Evolutionary conservation across 2,329 filamentous ascomycete species (phyloP).

Genomic region (Aureobasidium sp.): DNA sequence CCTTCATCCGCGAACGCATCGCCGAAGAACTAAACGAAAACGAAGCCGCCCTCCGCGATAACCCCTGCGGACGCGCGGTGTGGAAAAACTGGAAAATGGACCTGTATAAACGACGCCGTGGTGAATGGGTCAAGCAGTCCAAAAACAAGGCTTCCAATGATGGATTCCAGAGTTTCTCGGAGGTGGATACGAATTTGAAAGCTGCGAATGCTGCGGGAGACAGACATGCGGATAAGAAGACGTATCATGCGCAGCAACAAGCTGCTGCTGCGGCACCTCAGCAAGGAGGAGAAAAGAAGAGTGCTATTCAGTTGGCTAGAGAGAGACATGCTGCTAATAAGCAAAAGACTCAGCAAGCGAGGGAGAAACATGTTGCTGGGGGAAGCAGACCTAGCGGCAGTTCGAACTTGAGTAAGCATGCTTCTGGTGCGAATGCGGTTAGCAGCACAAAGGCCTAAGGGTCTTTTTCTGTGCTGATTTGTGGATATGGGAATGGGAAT

Average conservation of each 20-base stretch:
- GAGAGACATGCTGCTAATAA: slow-evolving; percentile 46
- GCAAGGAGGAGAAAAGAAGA: slow-evolving; percentile 29
- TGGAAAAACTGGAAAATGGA: slow-evolving; percentile 72
- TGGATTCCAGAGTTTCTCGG: slow-evolving; percentile 42
- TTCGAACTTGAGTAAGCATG: slow-evolving; percentile 1
- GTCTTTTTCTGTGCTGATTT: no score
- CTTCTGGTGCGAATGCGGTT: slow-evolving; percentile 3
- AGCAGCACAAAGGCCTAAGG: neutral
- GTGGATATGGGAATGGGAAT: no score
- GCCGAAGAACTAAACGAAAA: slow-evolving; percentile 53
- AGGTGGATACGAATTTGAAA: slow-evolving; percentile 28
- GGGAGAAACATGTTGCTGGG: neutral
- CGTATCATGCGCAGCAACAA: neutral
- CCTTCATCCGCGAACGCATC: slow-evolving; percentile 59
- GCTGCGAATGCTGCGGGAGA: neutral
- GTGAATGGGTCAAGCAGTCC: slow-evolving; percentile 56
- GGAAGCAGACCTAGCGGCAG: neutral
- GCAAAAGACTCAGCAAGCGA: slow-evolving; percentile 23
- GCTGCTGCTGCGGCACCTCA: neutral
- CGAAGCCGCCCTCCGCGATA: slow-evolving; percentile 55
- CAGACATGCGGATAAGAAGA: slow-evolving; percentile 8
- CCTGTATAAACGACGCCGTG: slow-evolving; percentile 53
- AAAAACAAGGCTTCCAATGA: slow-evolving; percentile 45
- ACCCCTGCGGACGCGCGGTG: slow-evolving; percentile 55
- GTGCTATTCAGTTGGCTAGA: slow-evolving; percentile 48